Evolutionary conservation across 805 yeast species (phyloP).

Genomic region (Monosporozyma yasuniensis): DNA sequence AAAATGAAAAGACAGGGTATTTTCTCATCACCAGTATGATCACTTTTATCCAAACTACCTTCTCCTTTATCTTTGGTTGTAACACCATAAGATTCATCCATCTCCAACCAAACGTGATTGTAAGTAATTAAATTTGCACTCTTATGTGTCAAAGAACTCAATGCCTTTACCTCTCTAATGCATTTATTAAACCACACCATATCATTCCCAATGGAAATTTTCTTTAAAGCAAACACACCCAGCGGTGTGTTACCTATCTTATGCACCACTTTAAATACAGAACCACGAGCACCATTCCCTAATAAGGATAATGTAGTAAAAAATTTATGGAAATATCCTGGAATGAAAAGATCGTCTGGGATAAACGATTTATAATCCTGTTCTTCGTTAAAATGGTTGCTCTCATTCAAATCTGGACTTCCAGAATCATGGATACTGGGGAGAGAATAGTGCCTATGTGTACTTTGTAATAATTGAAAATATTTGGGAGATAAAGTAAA

Average conservation of each 20-base stretch:
- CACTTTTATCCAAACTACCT: not conserved
- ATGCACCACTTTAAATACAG: conserved; percentile 78
- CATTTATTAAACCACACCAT: conserved; percentile 60
- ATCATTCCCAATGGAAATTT: conserved; percentile 76
- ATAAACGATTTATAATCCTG: conserved; percentile 17
- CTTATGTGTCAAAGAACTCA: conserved; percentile 41
- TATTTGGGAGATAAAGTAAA: conserved; percentile 1
- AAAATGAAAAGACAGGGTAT: conserved; percentile 71
- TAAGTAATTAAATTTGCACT: conserved; percentile 64
- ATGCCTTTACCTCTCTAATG: conserved; percentile 66
- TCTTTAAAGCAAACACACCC: conserved; percentile 77
- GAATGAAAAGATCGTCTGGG: conserved; percentile 57
- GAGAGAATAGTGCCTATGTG: not conserved
- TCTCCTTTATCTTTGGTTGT: conserved; percentile 11
- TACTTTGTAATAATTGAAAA: conserved; percentile 3
- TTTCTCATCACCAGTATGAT: not conserved
- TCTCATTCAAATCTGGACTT: not conserved
- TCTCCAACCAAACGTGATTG: conserved; percentile 88
- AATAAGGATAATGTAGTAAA: conserved; percentile 51
- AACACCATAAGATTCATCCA: conserved; percentile 40
- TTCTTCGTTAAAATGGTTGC: not conserved
- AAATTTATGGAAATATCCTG: conserved; percentile 71
- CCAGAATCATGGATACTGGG: not conserved
- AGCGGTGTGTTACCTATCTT: conserved; percentile 55
- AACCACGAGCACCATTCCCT: conserved; percentile 81